These are phyloP conservation scores for Wickerhamiella australiensis DNA, from an alignment of 805 yeast genomes.

Conservation along the genomic window DNA sequence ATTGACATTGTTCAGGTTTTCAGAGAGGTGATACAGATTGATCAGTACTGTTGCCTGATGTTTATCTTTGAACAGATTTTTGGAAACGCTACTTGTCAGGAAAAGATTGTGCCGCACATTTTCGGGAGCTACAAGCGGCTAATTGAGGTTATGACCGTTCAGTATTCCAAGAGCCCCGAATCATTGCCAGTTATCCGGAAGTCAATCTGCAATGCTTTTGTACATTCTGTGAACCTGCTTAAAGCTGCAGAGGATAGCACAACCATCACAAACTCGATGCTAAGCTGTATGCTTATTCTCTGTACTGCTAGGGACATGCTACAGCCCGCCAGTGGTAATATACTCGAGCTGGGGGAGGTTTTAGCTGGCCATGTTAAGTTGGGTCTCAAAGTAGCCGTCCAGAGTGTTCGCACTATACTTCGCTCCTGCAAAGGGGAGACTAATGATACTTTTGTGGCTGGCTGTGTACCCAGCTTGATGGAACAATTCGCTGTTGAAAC, in stretches of 20 bases:
- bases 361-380: background rate
- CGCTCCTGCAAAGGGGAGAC: conserved; percentile 14
- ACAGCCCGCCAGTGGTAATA: conserved; percentile 3
- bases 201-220: conserved; percentile 11
- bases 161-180: conserved; percentile 31
- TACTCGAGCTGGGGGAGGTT: conserved; percentile 5
- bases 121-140: conserved; percentile 41
- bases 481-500: conserved; percentile 5
- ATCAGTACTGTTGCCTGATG: conserved; percentile 58
- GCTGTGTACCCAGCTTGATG: conserved; percentile 14
- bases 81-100: conserved; percentile 33
- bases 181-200: conserved; percentile 13
- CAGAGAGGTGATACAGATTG: conserved; percentile 56
- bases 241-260: conserved; percentile 6
- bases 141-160: conserved; percentile 23
- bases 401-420: conserved; percentile 16
- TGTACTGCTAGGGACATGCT: conserved; percentile 7
- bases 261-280: conserved; percentile 11
- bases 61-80: conserved; percentile 49
- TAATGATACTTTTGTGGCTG: conserved; percentile 6
- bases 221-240: conserved; percentile 6
- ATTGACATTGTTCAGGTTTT: conserved; percentile 53
- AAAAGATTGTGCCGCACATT: conserved; percentile 39
- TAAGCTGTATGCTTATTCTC: conserved; percentile 15
- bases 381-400: background rate